Evolutionary conservation across 2,329 filamentous ascomycete species (phyloP).

Genomic region (Hirsutella rhossiliensis): DNA sequence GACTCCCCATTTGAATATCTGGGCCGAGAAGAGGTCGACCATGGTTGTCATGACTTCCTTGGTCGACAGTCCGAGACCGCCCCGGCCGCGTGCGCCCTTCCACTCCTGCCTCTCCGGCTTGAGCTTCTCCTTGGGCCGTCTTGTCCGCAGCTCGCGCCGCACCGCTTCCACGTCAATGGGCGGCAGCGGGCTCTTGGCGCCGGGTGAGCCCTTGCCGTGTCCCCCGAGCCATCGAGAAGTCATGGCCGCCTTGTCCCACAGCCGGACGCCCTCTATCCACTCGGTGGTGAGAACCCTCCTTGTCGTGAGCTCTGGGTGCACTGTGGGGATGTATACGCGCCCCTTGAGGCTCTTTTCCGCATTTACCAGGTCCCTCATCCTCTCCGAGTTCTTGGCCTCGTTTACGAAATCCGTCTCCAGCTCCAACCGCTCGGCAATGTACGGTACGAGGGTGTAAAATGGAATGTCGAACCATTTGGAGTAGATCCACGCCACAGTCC

Average conservation of each 20-base stretch:
- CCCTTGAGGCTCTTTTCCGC: slow-evolving; percentile 64
- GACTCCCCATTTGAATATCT: slow-evolving; percentile 94
- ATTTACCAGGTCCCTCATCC: slow-evolving; percentile 67
- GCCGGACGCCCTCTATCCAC: slow-evolving; percentile 89
- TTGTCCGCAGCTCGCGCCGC: slow-evolving; percentile 33
- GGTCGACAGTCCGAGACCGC: slow-evolving; percentile 71
- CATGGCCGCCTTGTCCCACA: slow-evolving; percentile 85
- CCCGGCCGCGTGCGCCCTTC: slow-evolving; percentile 59
- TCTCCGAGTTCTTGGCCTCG: slow-evolving; percentile 78
- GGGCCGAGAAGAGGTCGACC: slow-evolving; percentile 90
- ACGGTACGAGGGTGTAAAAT: slow-evolving; percentile 80
- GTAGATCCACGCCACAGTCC: slow-evolving; percentile 71
- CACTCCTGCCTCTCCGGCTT: slow-evolving; percentile 75
- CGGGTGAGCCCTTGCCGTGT: slow-evolving; percentile 63
- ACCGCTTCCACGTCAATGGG: slow-evolving; percentile 34
- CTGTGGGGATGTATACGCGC: slow-evolving; percentile 77
- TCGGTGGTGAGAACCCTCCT: slow-evolving; percentile 84
- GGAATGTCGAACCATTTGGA: slow-evolving; percentile 88
- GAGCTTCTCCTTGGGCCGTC: slow-evolving; percentile 44
- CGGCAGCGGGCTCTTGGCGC: slow-evolving; percentile 54
- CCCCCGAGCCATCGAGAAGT: slow-evolving; percentile 68
- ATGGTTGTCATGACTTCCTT: slow-evolving; percentile 93
- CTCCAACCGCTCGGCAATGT: slow-evolving; percentile 81
- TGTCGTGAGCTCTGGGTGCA: slow-evolving; percentile 73
- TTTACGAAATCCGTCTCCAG: slow-evolving; percentile 92